phyloP scores from a whole-genome alignment of 345 rosid species.

The Rubroshorea leprosula region DNA sequence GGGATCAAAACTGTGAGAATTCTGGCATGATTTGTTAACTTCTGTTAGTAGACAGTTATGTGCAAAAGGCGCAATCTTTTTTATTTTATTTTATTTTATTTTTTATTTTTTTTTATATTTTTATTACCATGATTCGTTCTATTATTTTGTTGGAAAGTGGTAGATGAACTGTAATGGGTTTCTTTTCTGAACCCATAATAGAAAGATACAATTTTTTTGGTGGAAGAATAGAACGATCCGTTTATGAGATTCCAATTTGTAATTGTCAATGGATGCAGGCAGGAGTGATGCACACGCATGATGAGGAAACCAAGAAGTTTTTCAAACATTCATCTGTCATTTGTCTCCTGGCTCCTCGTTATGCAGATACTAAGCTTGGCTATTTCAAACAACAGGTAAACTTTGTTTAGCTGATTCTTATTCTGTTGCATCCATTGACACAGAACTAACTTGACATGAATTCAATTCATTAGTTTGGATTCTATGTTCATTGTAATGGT shows the following conservation, averaged over 20 bases:
- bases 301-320: slow-evolving; percentile 84
- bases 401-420: neutral
- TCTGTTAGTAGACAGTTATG: too few relatives aligned
- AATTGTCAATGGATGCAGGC: slow-evolving; percentile 35
- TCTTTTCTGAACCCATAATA: neutral
- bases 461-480: neutral
- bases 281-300: slow-evolving; percentile 90
- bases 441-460: neutral
- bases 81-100: too few relatives aligned
- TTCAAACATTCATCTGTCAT: slow-evolving; percentile 91
- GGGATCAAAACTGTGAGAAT: slow-evolving; percentile 48
- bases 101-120: too few relatives aligned
- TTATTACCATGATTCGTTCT: neutral
- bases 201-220: neutral
- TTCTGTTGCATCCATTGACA: neutral
- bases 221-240: neutral
- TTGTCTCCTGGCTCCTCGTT: slow-evolving; percentile 82
- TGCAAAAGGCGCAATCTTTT: too few relatives aligned
- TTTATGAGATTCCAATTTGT: neutral
- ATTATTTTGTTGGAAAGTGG: too few relatives aligned
- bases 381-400: slow-evolving; percentile 73
- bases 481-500: neutral
- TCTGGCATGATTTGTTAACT: neutral
- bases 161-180: too few relatives aligned
- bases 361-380: slow-evolving; percentile 80